These are phyloP conservation scores for Pogostemon cablin DNA, from an alignment of 257 asterid species.

Conservation along the genomic window DNA sequence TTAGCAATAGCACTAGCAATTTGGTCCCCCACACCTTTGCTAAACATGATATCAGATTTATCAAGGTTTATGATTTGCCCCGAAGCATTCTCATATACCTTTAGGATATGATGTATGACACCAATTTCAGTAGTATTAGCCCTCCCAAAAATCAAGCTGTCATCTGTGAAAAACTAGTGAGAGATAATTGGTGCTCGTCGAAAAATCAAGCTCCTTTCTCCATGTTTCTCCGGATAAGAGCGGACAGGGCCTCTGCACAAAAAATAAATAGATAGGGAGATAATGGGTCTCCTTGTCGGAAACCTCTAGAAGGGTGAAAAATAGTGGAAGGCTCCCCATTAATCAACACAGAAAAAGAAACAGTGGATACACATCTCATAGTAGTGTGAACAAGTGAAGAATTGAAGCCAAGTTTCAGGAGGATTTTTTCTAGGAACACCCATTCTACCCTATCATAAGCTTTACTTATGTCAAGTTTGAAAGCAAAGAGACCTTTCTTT, in stretches of 20 bases:
- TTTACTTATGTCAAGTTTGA: background rate
- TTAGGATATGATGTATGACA: background rate
- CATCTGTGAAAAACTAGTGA: background rate
- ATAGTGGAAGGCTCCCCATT: background rate
- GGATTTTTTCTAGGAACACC: background rate
- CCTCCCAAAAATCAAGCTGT: background rate
- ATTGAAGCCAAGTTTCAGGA: background rate
- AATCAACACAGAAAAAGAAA: background rate
- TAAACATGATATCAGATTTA: background rate
- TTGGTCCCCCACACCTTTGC: background rate
- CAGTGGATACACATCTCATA: background rate
- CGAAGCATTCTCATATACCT: background rate
- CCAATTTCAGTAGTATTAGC: background rate
- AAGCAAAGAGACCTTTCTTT: background rate
- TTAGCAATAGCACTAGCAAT: background rate
- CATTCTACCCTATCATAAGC: background rate
- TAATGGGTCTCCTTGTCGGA: background rate
- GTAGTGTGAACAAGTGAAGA: background rate
- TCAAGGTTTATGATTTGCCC: background rate
- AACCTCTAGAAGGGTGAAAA: background rate
- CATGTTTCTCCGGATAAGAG: background rate
- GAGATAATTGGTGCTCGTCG: background rate
- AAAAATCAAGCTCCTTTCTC: too few relatives aligned
- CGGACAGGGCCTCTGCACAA: background rate
- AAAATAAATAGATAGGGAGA: background rate